Evolutionary conservation across 78 protist species (phyloP), one percentile per base, ranked within the genome.

Genomic region (Planoprotostelium fungivorum): DNA sequence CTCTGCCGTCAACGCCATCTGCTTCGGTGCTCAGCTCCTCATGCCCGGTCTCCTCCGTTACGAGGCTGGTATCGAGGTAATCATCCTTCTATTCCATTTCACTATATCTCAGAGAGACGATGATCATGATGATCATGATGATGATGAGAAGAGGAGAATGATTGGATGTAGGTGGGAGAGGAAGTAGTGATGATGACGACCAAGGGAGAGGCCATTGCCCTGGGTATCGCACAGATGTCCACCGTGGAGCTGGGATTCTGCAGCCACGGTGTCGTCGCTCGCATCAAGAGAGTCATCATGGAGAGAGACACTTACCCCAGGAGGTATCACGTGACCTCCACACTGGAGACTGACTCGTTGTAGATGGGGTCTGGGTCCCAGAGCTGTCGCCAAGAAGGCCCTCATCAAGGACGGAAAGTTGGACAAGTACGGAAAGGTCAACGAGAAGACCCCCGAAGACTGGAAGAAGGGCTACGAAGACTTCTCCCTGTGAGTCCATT

Each of bases 231-330:
- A n/a, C 96, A 94, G 91, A 99, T 99, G 99, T 95, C 99, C 31
- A 95, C 99, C 0, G 92, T 98, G 1, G 95, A 87, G 83, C 97
- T 99, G 97, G 96, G 98, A 36, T 95, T 98, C 28, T 93, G 97
- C 88, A 99, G 96, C 88, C 99, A 98, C 90, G 99, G 99, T 37
- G 96, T 98, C 1, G 99, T 98, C n/a, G 99, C 99, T 86, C 97
- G 97, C 93, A 98, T 97, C 92, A 99, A 99, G 98, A 97, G 99
- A 29, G 99, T 99, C 37, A 96, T 99, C 93, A 99, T 99, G 99
- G 99, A 99, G 90, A 95, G 99, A 35, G 99, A 98, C 94, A 97
- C 98, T 16, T 99, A 99, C 96, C 99, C 99, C 31, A 93, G 98
- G 36, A 51, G 73, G 73, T 51, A 51, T 51, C 31, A 25, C 16